Evolutionary conservation across 179 eudicot species (phyloP).

Genomic region (Spergularia azorica): DNA sequence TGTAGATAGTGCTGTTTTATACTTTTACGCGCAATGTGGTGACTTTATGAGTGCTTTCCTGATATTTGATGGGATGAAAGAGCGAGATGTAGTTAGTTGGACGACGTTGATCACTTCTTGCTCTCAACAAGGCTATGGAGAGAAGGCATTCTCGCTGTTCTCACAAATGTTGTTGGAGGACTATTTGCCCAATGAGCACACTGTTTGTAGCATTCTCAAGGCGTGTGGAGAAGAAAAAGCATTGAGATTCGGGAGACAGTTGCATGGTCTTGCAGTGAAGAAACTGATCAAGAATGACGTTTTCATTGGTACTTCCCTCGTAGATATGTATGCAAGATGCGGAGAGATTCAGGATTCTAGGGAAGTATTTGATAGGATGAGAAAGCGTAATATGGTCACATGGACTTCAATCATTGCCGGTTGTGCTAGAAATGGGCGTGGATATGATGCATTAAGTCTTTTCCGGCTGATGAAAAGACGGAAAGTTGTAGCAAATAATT

Average conservation of each 20-base stretch:
- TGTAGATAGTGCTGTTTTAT: constrained; percentile 54
- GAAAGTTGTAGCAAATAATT: constrained; percentile 56
- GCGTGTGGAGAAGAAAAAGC: constrained; percentile 77
- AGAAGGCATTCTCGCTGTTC: constrained; percentile 52
- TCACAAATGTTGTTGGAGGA: constrained; percentile 54
- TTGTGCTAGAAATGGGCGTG: constrained; percentile 68
- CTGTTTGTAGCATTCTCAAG: constrained; percentile 67
- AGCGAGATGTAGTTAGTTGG: constrained; percentile 80
- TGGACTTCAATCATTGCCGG: constrained; percentile 86
- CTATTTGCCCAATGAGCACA: constrained; percentile 66
- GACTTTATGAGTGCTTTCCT: constrained; percentile 50
- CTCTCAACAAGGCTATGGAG: constrained; percentile 55
- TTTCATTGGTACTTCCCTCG: constrained; percentile 61
- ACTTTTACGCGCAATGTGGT: constrained; percentile 67
- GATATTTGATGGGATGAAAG: constrained; percentile 56
- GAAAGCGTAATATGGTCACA: constrained; percentile 68
- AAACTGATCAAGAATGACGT: constrained; percentile 56
- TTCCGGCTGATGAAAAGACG: constrained; percentile 71
- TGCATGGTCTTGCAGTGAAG: constrained; percentile 65
- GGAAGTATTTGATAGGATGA: constrained; percentile 70
- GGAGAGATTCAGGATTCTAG: constrained; percentile 58
- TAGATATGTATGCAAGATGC: constrained; percentile 82
- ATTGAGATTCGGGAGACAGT: constrained; percentile 66
- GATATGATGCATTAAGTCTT: constrained; percentile 64
- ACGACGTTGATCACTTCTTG: constrained; percentile 79